Base-by-base conservation (phyloP, 345 rosid genomes). In the Gynandropsis gynandra region DNA sequence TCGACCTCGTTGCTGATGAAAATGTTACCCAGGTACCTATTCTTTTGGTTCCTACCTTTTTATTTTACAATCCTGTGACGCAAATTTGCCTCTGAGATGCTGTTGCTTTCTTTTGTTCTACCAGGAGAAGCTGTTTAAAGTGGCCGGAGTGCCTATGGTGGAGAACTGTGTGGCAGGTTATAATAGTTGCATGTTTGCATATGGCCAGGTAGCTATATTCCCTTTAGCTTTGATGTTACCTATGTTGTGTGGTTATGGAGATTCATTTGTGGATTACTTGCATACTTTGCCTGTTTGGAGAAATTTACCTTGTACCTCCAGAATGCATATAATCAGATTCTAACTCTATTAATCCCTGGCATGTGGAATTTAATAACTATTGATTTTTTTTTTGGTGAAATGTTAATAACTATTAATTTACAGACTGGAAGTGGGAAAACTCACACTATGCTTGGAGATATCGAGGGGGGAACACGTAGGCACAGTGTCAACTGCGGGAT, bases 371-470 rank as follows among this genome's bases (percentile, higher is more conserved):
- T 62, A 9, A 59, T 65, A 27, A 32, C 12, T 56, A 27, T 56
- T 32, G 37, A 49, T 68, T 40, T 70, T n/a, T n/a, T n/a, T n/a
- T n/a, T n/a, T n/a, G n/a, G n/a, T n/a, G n/a, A n/a, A n/a, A n/a
- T n/a, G n/a, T 46, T 62, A 9, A 59, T 65, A 27, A 32, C 12
- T 56, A 27, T 56, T 32, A 41, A 49, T 68, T 40, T 70, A 51
- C 59, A 93, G 99, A 93, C 99, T 32, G 99, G 97, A 58, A 93
- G 99, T 77, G 99, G 99, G 34, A 93, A 93, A 70, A 93, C 99
- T 40, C 94, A 93, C 69, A 93, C 99, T 3, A 93, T 93, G 99
- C 97, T 93, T 39, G 99, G 99, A 64, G 99, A 93, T 67, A 85
- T 93, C 15, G 99, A 93, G 70, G 90, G 78, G 58, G 97, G 99